These are phyloP conservation scores for Wickerhamiella brachini DNA, from an alignment of 805 yeast species.

Conservation along the genomic window DNA sequence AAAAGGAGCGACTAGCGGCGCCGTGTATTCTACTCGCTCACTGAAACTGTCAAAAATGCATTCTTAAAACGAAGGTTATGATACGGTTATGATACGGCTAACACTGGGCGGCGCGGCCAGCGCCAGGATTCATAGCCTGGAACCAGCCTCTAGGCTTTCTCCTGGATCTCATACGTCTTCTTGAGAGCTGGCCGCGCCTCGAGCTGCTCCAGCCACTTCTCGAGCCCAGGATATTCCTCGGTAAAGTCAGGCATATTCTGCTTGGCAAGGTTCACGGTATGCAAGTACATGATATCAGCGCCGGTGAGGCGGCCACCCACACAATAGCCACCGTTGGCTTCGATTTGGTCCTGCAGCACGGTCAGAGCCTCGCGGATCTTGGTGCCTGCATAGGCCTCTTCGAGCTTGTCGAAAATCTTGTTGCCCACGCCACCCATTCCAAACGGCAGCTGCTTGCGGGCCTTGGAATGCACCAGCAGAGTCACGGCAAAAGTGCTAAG, in stretches of 20 bases:
- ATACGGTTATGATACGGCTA: too few relatives aligned
- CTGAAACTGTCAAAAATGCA: too few relatives aligned
- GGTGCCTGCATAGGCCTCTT: slow-evolving; percentile 34
- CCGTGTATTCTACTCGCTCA: too few relatives aligned
- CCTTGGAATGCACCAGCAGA: slow-evolving; percentile 25
- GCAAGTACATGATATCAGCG: slow-evolving; percentile 38
- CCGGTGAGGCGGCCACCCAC: slow-evolving; percentile 45
- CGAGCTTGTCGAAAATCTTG: slow-evolving; percentile 32
- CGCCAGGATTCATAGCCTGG: background rate
- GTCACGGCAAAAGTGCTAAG: slow-evolving; percentile 36
- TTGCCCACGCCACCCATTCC: slow-evolving; percentile 22
- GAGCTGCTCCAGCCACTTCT: slow-evolving; percentile 3
- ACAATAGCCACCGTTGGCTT: slow-evolving; percentile 34
- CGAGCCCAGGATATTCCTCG: slow-evolving; percentile 5
- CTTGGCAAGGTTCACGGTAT: background rate
- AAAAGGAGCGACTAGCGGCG: too few relatives aligned
- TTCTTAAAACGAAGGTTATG: too few relatives aligned
- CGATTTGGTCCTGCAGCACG: slow-evolving; percentile 30
- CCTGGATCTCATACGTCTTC: background rate
- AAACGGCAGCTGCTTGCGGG: slow-evolving; percentile 1
- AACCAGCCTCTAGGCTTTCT: background rate
- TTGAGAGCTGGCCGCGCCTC: slow-evolving; percentile 3
- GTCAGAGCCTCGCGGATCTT: slow-evolving; percentile 31
- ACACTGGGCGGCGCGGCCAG: background rate
- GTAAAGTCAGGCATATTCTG: background rate